Base-by-base conservation (phyloP, 805 yeast genomes). In the Sugiyamaella valdiviana region DNA sequence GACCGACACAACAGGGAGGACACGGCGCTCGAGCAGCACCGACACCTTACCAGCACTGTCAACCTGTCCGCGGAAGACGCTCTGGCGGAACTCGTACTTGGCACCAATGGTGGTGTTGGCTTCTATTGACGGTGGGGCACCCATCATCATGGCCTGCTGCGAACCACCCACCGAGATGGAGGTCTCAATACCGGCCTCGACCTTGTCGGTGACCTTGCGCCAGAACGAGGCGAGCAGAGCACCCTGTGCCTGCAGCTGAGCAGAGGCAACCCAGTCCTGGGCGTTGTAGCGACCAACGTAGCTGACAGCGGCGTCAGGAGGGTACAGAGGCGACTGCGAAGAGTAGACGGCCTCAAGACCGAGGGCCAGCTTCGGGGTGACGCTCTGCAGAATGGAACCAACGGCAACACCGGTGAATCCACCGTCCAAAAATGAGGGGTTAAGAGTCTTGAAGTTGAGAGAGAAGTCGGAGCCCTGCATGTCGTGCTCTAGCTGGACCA, bases 401-500 rank as follows among this genome's bases (percentile, higher is more conserved):
- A 87, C 95, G 49, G 89, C 84, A 53, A 90, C 95, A 72, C 99
- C 99, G 50, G 87, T 75, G 71, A 89, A 85, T 26, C 79, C 77
- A 55, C 85, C 86, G 50, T 81, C 80, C 46, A 85, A 67, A 58
- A 85, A 66, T 40, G 86, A 80, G 52, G 99, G 98, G 74, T 93
- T 93, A 66, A 90, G 77, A 48, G 95, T 76, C 74, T 93, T 95
- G 65, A 93, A 74, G 75, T 90, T 90, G 65, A 90, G 68, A 44
- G 95, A 83, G 66, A 80, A 89, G 67, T 93, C 99, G 49, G 77
- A 69, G 52, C 91, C 96, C 70, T 85, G 91, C 73, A 80, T 83
- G 69, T 93, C 99, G 68, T 93, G 97, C 76, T 93, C 99, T 60
- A 91, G 75, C 73, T 93, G 98, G 55, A 85, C 77, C 95, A 91